Percentiles rank a stretch among this genome's conserved stretches.
These are phyloP conservation scores for Lupinus albus DNA, from an alignment of 306 rosid genomes.

Conservation along the genomic window DNA sequence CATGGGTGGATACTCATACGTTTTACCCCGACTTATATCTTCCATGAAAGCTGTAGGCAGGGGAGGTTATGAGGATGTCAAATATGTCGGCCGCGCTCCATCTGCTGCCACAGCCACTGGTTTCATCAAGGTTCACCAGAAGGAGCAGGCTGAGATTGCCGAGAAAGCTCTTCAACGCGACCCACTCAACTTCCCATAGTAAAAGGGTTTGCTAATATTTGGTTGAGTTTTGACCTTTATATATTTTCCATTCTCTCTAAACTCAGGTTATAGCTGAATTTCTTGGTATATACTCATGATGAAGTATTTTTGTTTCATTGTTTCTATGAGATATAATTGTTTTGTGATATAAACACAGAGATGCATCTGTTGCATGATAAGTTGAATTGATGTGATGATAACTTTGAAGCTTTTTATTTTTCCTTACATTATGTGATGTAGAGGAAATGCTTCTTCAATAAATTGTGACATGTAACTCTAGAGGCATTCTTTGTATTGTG, in stretches of 20 bases:
- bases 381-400: constrained; percentile 5
- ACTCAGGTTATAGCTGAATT: constrained; percentile 34
- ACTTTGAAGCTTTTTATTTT: not conserved
- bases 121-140: constrained; percentile 74
- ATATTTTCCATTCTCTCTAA: not conserved
- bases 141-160: constrained; percentile 80
- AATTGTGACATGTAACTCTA: constrained; percentile 28
- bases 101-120: constrained; percentile 95
- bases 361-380: constrained; percentile 15
- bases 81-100: constrained; percentile 87
- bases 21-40: constrained; percentile 71
- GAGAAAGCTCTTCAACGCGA: constrained; percentile 79
- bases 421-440: not conserved
- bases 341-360: not conserved
- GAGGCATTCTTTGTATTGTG: not conserved
- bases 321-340: constrained; percentile 12
- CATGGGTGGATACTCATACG: constrained; percentile 87
- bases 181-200: constrained; percentile 51
- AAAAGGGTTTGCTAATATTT: not conserved
- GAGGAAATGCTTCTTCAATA: constrained; percentile 31
- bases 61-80: constrained; percentile 75
- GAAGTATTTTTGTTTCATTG: not conserved
- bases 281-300: not conserved
- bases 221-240: constrained; percentile 24
- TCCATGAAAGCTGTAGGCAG: constrained; percentile 74